A percentile compares a stretch with the other conserved stretches of the same genome.
Evolutionary conservation across 306 rosid species (phyloP).

Genomic region (Purshia tridentata): DNA sequence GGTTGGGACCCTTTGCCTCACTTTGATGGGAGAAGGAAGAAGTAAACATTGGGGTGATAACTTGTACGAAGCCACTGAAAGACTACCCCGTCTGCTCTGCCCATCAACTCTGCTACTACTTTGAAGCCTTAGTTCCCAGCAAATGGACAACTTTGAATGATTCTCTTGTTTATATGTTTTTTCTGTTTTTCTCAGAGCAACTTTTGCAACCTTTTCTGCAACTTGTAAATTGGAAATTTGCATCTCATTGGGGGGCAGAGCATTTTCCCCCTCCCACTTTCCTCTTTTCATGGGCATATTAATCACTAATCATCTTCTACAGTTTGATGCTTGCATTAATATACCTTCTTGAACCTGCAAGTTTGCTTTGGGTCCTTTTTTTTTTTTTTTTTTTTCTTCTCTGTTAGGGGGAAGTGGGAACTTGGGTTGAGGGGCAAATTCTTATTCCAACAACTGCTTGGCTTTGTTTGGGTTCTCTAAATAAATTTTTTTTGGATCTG

Average conservation of each 20-base stretch:
- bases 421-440: no score
- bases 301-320: background rate
- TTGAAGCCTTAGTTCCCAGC: slow-evolving; percentile 47
- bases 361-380: background rate
- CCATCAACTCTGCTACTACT: slow-evolving; percentile 28
- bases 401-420: no score
- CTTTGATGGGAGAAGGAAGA: slow-evolving; percentile 40
- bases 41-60: slow-evolving; percentile 34
- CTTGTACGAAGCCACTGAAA: slow-evolving; percentile 35
- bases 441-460: no score
- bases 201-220: slow-evolving; percentile 24
- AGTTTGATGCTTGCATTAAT: slow-evolving; percentile 4
- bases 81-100: slow-evolving; percentile 27
- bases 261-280: slow-evolving; percentile 23
- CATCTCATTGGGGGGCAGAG: slow-evolving; percentile 34
- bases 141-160: slow-evolving; percentile 49
- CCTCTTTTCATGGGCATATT: slow-evolving; percentile 22
- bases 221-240: slow-evolving; percentile 40
- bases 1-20: slow-evolving; percentile 49
- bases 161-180: slow-evolving; percentile 37
- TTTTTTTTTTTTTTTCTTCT: no score
- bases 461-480: background rate
- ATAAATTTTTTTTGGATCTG: background rate
- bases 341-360: background rate
- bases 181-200: slow-evolving; percentile 1